These are phyloP conservation scores for Suhomyces choctaworum DNA, from an alignment of 1,139 yeast genomes.

Conservation along the genomic window DNA sequence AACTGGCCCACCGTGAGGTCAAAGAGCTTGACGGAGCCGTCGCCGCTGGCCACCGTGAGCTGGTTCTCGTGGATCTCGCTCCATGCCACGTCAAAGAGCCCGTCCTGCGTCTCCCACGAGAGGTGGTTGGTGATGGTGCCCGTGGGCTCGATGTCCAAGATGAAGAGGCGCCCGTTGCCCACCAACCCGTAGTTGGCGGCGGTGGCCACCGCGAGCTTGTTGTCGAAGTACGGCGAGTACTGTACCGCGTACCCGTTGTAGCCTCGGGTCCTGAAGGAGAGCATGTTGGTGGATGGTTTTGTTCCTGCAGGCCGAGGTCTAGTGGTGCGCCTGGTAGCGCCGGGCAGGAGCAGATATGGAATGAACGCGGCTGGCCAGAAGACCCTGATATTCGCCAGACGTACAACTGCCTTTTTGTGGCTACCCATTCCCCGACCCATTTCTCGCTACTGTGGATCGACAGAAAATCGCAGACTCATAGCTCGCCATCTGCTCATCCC, in stretches of 20 bases:
- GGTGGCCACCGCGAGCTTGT: constrained; percentile 83
- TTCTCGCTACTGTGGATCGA: too few relatives aligned
- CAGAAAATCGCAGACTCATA: too few relatives aligned
- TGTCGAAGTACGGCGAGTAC: constrained; percentile 91
- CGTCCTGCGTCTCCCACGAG: constrained; percentile 89
- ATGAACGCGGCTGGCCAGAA: too few relatives aligned
- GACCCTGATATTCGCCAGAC: too few relatives aligned
- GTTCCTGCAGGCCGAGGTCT: background rate
- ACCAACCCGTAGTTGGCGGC: constrained; percentile 93
- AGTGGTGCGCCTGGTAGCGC: too few relatives aligned
- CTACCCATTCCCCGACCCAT: too few relatives aligned
- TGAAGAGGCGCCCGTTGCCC: constrained; percentile 82
- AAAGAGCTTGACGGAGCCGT: constrained; percentile 81
- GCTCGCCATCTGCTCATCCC: too few relatives aligned
- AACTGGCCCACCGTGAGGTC: constrained; percentile 66
- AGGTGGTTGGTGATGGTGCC: constrained; percentile 61
- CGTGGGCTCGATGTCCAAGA: constrained; percentile 64
- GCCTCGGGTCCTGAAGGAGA: constrained; percentile 73
- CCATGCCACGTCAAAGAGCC: constrained; percentile 87
- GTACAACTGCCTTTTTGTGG: too few relatives aligned
- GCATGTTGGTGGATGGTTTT: constrained; percentile 43
- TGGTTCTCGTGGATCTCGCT: constrained; percentile 89
- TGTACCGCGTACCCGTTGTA: constrained; percentile 86
- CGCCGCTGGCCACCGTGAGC: constrained; percentile 80
- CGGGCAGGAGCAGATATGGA: too few relatives aligned